Conservation (phyloP, 441 rosid species). For the Cnidoscolus chayamansa region DNA sequence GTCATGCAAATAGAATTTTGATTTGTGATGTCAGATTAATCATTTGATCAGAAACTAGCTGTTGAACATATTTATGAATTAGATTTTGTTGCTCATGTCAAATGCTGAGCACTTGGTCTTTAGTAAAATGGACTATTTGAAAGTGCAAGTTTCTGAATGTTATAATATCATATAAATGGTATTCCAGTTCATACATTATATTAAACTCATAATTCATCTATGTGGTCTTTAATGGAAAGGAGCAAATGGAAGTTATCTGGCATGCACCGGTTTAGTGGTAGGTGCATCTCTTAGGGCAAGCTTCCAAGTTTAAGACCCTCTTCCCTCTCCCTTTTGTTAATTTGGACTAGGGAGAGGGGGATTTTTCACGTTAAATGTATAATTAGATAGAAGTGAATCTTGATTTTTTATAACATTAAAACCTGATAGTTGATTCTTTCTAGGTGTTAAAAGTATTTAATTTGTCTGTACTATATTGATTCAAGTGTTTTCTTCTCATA, state of each 20-base stretch:
- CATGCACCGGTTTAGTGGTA: too few relatives aligned
- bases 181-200: neutral
- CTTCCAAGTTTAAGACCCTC: too few relatives aligned
- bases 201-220: neutral
- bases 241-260: neutral
- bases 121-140: neutral
- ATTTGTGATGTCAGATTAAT: neutral
- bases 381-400: neutral
- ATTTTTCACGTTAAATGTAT: neutral
- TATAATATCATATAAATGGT: neutral
- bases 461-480: neutral
- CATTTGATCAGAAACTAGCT: neutral
- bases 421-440: neutral
- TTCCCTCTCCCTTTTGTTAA: too few relatives aligned
- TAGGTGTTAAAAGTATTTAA: neutral
- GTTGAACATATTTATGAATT: neutral
- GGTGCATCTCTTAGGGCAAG: too few relatives aligned
- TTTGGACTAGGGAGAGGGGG: neutral
- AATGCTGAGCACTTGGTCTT: neutral
- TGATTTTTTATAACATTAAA: neutral
- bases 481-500: neutral
- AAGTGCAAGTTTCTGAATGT: neutral
- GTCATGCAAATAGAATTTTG: slow-evolving; percentile 11
- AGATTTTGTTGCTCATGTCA: neutral
- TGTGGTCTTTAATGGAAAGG: neutral